Evolutionary conservation across 2,329 filamentous ascomycete species (phyloP), one percentile per base, ranked within the genome.

Genomic region (Malbranchea cinnamomea): DNA sequence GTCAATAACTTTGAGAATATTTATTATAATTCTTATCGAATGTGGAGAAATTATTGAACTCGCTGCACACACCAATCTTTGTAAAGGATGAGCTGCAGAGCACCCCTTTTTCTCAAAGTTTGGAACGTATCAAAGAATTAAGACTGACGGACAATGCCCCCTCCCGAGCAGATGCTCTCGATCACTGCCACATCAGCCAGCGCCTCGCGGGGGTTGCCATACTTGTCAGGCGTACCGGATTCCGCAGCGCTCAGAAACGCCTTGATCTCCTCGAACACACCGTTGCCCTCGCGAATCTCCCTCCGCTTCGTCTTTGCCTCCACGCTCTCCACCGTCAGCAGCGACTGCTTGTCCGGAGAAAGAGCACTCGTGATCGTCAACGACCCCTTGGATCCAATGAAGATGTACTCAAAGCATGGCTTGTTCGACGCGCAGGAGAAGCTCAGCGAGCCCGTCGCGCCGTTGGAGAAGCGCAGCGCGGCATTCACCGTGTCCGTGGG

Each of bases 401-500:
- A 54, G 4, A 60, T 53, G 36, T 64, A 68, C 33, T 65, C 54
- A 2, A 46, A 55, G 5, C 62, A 61, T 2, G 47, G 55, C 30
- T 64, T 63, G 2, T 57, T 62, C 1, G 65, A 68, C 0, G 67
- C 68, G 40, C 65, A 70, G 0, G 59, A 65, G 2, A 68, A 45
- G 2, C 51, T 56, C 6, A 72, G 51, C 0, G 60, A 60, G 0
- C 68, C 69, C 1, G 59, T 58, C 2, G 57, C 51, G 2, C 67
- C 67, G 24, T 56, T 57, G 22, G 46, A 51, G 2, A 65, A 56
- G 43, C 57, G 57, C 14, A 63, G 42, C 1, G 59, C 59, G 1
- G 67, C 65, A 41, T 71, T 61, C 4, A 71, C 49, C 0, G 68
- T 72, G 39, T 74, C 69, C 2, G 70, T 52, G 0, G 68, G 68